These are phyloP conservation scores for Patellaria atrata DNA, from an alignment of 495 filamentous ascomycete genomes.

Conservation along the genomic window DNA sequence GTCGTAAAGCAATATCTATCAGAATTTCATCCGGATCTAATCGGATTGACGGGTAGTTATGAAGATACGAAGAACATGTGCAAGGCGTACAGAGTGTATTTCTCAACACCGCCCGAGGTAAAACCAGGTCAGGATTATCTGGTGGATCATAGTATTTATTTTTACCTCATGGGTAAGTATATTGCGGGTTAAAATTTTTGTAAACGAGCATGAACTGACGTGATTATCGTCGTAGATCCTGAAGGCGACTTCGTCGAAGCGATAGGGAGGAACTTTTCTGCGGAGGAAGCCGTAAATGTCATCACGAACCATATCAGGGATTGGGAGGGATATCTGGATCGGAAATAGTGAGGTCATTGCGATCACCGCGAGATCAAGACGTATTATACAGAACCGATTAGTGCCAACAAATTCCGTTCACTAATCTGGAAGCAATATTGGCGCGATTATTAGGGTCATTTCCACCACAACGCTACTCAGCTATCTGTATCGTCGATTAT, in stretches of 20 bases:
- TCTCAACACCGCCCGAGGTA: conserved; percentile 76
- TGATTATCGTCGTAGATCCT: conserved; percentile 43
- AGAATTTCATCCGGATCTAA: conserved; percentile 81
- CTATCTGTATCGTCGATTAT: no score
- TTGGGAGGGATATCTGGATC: conserved; percentile 50
- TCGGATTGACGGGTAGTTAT: conserved; percentile 86
- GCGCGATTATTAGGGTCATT: no score
- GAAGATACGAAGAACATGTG: conserved; percentile 83
- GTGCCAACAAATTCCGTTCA: no score
- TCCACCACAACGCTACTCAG: no score
- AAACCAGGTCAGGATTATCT: conserved; percentile 91
- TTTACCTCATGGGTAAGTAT: conserved; percentile 81
- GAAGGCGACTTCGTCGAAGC: conserved; percentile 98
- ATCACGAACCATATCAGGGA: conserved; percentile 82
- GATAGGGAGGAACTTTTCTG: conserved; percentile 83
- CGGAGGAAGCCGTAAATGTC: conserved; percentile 68
- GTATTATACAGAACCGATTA: no score
- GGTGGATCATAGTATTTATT: conserved; percentile 98
- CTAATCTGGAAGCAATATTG: no score
- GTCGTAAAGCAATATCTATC: conserved; percentile 70
- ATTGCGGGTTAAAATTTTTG: conserved; percentile 1
- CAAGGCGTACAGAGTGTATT: conserved; percentile 93
- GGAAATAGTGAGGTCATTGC: conserved; percentile 16
- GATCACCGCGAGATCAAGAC: conserved; percentile 6
- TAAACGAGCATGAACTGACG: conserved; percentile 8